Evolutionary conservation across 1,139 yeast genomes (phyloP), one percentile per base, ranked within the genome.

Genomic region (Hanseniaspora uvarum): DNA sequence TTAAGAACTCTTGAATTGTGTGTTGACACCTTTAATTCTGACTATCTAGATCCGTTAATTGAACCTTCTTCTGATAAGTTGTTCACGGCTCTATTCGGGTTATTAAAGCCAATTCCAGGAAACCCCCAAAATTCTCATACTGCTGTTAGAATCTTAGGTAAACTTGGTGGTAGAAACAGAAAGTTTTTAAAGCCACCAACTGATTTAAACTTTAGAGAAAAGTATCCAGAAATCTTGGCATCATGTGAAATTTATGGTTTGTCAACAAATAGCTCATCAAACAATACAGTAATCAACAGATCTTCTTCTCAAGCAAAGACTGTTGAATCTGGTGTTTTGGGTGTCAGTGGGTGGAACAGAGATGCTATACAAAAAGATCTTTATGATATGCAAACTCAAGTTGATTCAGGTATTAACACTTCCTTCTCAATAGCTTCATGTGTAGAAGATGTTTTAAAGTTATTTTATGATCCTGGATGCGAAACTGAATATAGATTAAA

Each of bases 51-150:
- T 63, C 98, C 98, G 1, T 87, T 92, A 65, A 81, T 94, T 58
- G 97, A 88, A 62, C 97, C 98, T 0, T 96, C 88, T 1, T 80
- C 89, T 58, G 94, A 86, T 56, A 96, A 92, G 60, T 88, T 94
- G 2, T 85, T 88, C 87, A 81, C 83, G 31, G 95, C 96, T 0
- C 72, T 94, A 46, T 94, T 96, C 94, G 83, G 80, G 59, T 94
- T 92, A 61, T 70, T 94, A 59, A 83, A 83, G 59, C 98, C 98
- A 0, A 77, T 88, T 41, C 98, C 98, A 0, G 88, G 88, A 65
- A 86, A 82, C 59, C 77, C 77, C 53, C 96, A 88, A 59, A 96
- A 89, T 61, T 84, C 96, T 21, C 99, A 94, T 64, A 87, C 96
- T 0, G 92, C 97, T 0, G 81, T 92, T 55, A 77, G 98, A 58